phyloP scores from a whole-genome alignment of 306 rosid genomes.

The Myrica gale region DNA sequence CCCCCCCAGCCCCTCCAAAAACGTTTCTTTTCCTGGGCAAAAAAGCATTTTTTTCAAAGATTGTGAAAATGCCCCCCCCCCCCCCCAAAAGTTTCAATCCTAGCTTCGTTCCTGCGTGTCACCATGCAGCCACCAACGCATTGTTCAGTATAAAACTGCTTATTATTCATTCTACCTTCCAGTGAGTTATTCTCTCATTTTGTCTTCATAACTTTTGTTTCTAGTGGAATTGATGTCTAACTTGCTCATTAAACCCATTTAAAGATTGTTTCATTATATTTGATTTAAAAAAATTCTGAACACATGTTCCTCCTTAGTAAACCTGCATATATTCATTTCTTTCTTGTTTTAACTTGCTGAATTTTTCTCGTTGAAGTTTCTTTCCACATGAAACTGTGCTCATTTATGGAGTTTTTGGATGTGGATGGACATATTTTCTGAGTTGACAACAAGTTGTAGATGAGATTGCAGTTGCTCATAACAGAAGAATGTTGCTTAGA shows the following conservation, averaged over 20 bases:
- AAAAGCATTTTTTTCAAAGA: too few species aligned
- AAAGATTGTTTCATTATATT: background rate
- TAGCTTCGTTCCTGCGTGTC: background rate
- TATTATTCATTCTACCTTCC: constrained; percentile 97
- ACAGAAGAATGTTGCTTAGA: background rate
- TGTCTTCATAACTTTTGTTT: background rate
- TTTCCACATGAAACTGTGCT: background rate
- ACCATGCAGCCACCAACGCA: constrained; percentile 81
- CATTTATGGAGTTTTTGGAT: constrained; percentile 3
- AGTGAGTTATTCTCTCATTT: constrained; percentile 44
- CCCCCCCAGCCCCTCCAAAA: too few species aligned
- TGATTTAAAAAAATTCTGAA: background rate
- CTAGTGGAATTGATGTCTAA: constrained; percentile 21
- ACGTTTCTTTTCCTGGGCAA: too few species aligned
- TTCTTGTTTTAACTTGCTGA: constrained; percentile 2
- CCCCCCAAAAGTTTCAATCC: too few species aligned
- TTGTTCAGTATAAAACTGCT: constrained; percentile 92
- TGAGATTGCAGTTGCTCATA: too few species aligned
- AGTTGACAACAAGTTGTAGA: background rate
- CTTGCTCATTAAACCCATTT: constrained; percentile 6
- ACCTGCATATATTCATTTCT: background rate
- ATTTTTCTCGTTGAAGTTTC: background rate
- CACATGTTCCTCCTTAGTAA: background rate
- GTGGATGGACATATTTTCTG: background rate
- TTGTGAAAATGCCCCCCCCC: too few species aligned